Percentiles rank a stretch among this genome's conserved stretches.
These are phyloP conservation scores for Lichtheimia ornata DNA, from an alignment of 371 early-diverging fungal genomes.

Conservation along the genomic window DNA sequence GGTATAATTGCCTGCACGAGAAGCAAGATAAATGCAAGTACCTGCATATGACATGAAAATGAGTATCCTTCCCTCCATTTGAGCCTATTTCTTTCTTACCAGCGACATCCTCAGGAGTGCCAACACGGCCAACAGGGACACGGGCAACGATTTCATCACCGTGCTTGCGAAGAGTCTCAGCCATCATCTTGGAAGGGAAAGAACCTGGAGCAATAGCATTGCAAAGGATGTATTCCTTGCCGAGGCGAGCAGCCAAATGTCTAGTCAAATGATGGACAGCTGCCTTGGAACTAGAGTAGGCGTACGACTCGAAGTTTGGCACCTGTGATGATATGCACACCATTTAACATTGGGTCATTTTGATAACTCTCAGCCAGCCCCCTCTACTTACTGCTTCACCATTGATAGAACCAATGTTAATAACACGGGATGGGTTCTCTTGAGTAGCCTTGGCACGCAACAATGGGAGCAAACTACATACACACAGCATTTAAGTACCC, in stretches of 20 bases:
- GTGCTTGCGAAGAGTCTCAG: conserved; percentile 61
- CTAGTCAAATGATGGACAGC: conserved; percentile 78
- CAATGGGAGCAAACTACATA: conserved; percentile 64
- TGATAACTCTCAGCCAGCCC: background rate
- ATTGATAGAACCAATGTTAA: conserved; percentile 77
- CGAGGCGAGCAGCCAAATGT: conserved; percentile 70
- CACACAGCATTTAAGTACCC: background rate
- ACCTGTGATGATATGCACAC: conserved; percentile 23
- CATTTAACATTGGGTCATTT: conserved; percentile 41
- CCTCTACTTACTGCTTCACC: conserved; percentile 58
- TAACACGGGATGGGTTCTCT: conserved; percentile 59
- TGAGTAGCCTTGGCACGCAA: conserved; percentile 68
- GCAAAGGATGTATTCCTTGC: conserved; percentile 68
- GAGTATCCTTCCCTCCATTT: background rate
- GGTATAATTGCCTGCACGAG: conserved; percentile 79
- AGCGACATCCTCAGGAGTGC: conserved; percentile 85
- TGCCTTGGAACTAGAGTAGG: conserved; percentile 80
- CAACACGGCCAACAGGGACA: conserved; percentile 79
- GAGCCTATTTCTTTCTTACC: conserved; percentile 42
- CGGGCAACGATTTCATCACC: conserved; percentile 57
- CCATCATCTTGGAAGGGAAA: conserved; percentile 91
- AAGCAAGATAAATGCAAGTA: conserved; percentile 75
- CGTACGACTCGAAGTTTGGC: conserved; percentile 68
- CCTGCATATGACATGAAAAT: background rate
- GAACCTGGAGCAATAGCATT: conserved; percentile 93